Conservation (phyloP, 352 stramenopile genomes). For the Blastocystis sp. region DNA sequence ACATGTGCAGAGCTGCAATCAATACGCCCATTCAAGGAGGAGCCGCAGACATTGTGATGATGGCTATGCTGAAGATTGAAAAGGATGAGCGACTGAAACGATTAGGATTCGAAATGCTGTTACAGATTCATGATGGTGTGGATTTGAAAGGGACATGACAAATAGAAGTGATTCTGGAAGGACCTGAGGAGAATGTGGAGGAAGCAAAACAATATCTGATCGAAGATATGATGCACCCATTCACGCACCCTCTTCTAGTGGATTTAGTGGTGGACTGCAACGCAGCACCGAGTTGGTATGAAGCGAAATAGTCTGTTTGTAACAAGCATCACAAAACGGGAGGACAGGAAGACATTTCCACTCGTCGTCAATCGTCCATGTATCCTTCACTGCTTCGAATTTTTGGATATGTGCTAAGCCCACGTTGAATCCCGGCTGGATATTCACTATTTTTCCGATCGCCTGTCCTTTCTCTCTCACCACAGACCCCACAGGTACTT, state of each 20-base stretch:
- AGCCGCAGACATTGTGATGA: slow-evolving; percentile 96
- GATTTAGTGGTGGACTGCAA: slow-evolving; percentile 86
- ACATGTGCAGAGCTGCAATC: slow-evolving; percentile 89
- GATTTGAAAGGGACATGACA: slow-evolving; percentile 68
- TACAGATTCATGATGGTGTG: slow-evolving; percentile 73
- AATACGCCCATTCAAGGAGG: slow-evolving; percentile 98
- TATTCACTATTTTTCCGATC: not conserved
- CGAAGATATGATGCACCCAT: slow-evolving; percentile 93
- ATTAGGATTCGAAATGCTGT: slow-evolving; percentile 93
- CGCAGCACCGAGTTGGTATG: slow-evolving; percentile 94
- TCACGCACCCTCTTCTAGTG: slow-evolving; percentile 79
- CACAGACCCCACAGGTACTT: not conserved
- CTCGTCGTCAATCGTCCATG: not conserved
- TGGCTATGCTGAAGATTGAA: slow-evolving; percentile 96
- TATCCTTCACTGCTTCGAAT: slow-evolving; percentile 10
- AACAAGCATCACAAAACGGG: not conserved
- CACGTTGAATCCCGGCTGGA: slow-evolving; percentile 14
- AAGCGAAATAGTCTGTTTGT: slow-evolving; percentile 84
- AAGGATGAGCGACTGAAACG: slow-evolving; percentile 79
- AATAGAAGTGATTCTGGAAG: slow-evolving; percentile 97
- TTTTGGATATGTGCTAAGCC: not conserved
- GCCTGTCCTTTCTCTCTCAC: not conserved
- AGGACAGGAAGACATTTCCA: not conserved
- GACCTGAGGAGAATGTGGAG: slow-evolving; percentile 87
- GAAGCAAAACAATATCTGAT: slow-evolving; percentile 79